Evolutionary conservation across 495 filamentous ascomycete species (phyloP).

Genomic region (Usnea hakonensis): DNA sequence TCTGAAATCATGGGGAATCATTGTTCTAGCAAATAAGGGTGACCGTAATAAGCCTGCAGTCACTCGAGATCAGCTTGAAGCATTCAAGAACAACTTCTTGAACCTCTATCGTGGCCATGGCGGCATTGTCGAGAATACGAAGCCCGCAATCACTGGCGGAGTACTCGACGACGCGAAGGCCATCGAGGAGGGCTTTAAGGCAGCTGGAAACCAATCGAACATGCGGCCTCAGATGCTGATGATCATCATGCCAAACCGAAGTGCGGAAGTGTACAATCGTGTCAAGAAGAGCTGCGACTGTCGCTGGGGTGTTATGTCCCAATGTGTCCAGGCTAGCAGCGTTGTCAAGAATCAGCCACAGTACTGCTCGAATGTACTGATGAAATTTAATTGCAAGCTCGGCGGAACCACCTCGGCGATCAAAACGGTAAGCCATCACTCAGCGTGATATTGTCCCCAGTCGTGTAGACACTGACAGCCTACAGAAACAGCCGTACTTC

Average conservation of each 20-base stretch:
- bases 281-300: constrained; percentile 81
- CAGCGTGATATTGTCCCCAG: not conserved
- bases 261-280: constrained; percentile 57
- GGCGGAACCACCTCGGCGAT: constrained; percentile 60
- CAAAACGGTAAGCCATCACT: constrained; percentile 16
- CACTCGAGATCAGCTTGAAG: constrained; percentile 37
- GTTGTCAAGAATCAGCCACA: constrained; percentile 57
- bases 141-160: constrained; percentile 28
- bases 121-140: constrained; percentile 44
- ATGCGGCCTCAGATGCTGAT: constrained; percentile 42
- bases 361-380: constrained; percentile 78
- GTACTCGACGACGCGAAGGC: constrained; percentile 41
- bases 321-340: constrained; percentile 56
- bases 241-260: constrained; percentile 63
- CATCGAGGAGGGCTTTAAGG: constrained; percentile 46
- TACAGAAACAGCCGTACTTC: constrained; percentile 27
- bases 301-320: constrained; percentile 67
- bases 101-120: constrained; percentile 63
- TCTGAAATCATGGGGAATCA: constrained; percentile 66
- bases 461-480: constrained; percentile 6
- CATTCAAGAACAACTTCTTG: constrained; percentile 54
- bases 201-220: constrained; percentile 36
- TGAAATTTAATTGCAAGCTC: constrained; percentile 97
- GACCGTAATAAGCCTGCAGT: constrained; percentile 28
- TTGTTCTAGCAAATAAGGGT: constrained; percentile 38